phyloP scores from a whole-genome alignment of 139 green algal species.

The Tetradesmus obliquus region DNA sequence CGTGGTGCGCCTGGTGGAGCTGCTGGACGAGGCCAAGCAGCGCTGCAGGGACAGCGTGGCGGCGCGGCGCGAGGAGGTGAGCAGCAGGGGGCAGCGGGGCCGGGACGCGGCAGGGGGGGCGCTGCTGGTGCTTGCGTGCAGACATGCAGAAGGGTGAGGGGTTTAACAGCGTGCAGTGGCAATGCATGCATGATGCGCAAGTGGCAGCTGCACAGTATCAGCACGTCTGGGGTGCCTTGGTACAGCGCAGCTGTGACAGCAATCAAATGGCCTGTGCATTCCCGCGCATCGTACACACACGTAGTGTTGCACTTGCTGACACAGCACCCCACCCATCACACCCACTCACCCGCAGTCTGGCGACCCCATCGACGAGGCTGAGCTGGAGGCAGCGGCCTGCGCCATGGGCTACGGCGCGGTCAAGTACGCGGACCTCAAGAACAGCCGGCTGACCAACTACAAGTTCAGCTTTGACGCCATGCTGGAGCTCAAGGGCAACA shows the following conservation, averaged over 20 bases:
- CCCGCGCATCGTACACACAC: too few species aligned
- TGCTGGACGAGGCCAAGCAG: constrained; percentile 95
- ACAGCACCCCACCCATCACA: background rate
- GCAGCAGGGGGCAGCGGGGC: background rate
- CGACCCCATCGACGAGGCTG: constrained; percentile 56
- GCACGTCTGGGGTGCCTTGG: too few species aligned
- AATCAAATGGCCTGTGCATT: too few species aligned
- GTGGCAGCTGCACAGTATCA: too few species aligned
- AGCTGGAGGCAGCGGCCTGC: constrained; percentile 76
- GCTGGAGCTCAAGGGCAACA: constrained; percentile 95
- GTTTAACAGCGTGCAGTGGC: background rate
- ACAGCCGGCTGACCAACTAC: constrained; percentile 96
- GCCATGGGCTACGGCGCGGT: constrained; percentile 96
- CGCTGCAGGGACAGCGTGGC: constrained; percentile 72
- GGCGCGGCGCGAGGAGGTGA: constrained; percentile 71
- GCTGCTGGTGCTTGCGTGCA: background rate
- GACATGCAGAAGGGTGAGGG: background rate
- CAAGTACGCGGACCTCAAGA: constrained; percentile 99
- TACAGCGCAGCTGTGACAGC: too few species aligned
- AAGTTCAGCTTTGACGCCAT: constrained; percentile 97
- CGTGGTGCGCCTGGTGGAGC: constrained; percentile 91
- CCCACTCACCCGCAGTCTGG: constrained; percentile 4
- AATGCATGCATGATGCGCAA: too few species aligned
- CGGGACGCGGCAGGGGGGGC: background rate
- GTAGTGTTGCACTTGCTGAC: background rate